Evolutionary conservation across 768 basidiomycete genomes (phyloP).

Genomic region (Suillus subalutaceus): DNA sequence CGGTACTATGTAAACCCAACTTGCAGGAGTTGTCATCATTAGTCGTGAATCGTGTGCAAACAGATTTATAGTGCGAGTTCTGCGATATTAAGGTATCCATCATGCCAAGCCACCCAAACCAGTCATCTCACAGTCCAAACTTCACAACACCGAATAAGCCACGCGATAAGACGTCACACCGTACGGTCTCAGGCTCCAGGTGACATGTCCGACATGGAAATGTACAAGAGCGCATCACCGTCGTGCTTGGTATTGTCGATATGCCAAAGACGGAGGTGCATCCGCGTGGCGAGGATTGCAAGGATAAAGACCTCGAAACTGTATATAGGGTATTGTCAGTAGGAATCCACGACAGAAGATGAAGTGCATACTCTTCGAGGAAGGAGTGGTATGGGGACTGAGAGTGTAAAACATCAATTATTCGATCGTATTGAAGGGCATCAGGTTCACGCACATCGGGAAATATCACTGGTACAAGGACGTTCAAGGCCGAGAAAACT

Average conservation of each 20-base stretch:
- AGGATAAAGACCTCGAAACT: not conserved
- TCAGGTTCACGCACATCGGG: not conserved
- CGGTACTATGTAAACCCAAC: not conserved
- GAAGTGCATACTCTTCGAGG: slow-evolving; percentile 2
- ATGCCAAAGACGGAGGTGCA: slow-evolving; percentile 1
- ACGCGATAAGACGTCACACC: not conserved
- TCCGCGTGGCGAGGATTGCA: not conserved
- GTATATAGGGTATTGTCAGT: not conserved
- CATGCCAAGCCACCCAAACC: not conserved
- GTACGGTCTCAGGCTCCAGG: not conserved
- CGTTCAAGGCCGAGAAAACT: not conserved
- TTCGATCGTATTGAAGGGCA: not conserved
- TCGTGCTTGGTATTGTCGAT: not conserved
- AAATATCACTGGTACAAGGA: not conserved
- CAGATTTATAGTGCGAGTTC: not conserved
- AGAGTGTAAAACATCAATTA: not conserved
- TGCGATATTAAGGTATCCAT: not conserved
- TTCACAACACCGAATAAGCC: not conserved
- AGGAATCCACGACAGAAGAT: not conserved
- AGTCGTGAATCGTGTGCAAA: not conserved
- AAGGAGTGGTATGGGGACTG: not conserved
- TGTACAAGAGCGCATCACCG: not conserved
- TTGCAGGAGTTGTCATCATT: not conserved
- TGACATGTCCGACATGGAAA: not conserved
- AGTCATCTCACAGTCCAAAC: not conserved